A percentile compares a stretch with the other conserved stretches of the same genome.
These are phyloP conservation scores for Talaromyces proteolyticus DNA, from an alignment of 495 filamentous ascomycete species.

Conservation along the genomic window DNA sequence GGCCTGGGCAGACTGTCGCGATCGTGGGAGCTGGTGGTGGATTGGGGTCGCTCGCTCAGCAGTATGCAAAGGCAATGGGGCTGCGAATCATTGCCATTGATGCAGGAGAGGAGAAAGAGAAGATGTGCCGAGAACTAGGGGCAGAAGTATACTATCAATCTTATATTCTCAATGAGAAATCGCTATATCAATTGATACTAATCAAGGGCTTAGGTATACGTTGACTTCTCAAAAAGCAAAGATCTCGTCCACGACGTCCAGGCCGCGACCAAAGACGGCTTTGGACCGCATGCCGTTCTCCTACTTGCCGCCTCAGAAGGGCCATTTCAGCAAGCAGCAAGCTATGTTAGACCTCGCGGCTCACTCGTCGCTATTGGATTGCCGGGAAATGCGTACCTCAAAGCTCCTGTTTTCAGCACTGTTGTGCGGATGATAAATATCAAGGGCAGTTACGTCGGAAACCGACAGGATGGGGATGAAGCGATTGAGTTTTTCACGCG, in stretches of 20 bases:
- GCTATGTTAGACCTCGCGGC: constrained; percentile 79
- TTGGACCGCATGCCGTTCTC: constrained; percentile 84
- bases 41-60: constrained; percentile 72
- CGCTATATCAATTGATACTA: too few species aligned
- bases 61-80: constrained; percentile 90
- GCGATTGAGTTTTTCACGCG: constrained; percentile 82
- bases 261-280: constrained; percentile 65
- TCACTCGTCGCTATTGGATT: constrained; percentile 80
- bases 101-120: constrained; percentile 68
- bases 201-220: constrained; percentile 49
- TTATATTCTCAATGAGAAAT: background rate
- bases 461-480: constrained; percentile 76
- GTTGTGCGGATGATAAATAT: constrained; percentile 88
- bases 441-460: constrained; percentile 90
- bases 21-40: constrained; percentile 89
- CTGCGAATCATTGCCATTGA: constrained; percentile 74
- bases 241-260: constrained; percentile 80
- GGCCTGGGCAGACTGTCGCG: constrained; percentile 73
- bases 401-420: constrained; percentile 78
- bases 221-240: constrained; percentile 69
- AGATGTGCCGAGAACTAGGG: constrained; percentile 63
- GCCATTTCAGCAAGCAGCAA: constrained; percentile 89
- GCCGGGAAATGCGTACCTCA: constrained; percentile 69
- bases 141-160: constrained; percentile 37
- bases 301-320: constrained; percentile 79